phyloP scores from a whole-genome alignment of 352 stramenopile genomes.

The Phytophthora sp. region DNA sequence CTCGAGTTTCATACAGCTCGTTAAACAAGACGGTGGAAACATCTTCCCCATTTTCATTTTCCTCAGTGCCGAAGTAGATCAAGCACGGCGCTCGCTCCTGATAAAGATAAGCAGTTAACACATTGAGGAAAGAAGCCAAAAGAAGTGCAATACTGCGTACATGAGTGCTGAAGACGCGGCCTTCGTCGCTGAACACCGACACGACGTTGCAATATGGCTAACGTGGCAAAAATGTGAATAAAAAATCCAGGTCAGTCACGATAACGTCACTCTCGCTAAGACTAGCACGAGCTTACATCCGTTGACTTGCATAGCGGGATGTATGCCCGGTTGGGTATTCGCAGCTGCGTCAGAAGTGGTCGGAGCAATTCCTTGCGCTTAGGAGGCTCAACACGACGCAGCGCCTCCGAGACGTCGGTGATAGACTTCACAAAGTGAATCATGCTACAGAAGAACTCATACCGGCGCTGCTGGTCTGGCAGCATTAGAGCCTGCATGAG shows the following conservation, averaged over 20 bases:
- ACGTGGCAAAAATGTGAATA: background rate
- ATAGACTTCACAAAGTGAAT: constrained; percentile 85
- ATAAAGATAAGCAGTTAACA: background rate
- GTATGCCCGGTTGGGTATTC: constrained; percentile 66
- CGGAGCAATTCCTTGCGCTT: constrained; percentile 69
- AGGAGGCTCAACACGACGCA: constrained; percentile 66
- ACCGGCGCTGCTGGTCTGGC: constrained; percentile 48
- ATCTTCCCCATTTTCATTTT: constrained; percentile 49
- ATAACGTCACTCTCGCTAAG: too few species aligned
- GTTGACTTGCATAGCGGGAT: constrained; percentile 85
- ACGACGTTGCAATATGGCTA: constrained; percentile 71
- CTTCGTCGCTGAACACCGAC: constrained; percentile 65
- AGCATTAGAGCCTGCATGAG: constrained; percentile 40
- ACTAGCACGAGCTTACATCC: constrained; percentile 65
- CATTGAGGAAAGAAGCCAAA: too few species aligned
- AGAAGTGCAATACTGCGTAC: constrained; percentile 32
- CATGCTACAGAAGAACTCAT: constrained; percentile 85
- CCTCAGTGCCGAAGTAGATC: constrained; percentile 73
- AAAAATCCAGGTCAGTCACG: background rate
- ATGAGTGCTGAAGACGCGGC: constrained; percentile 83
- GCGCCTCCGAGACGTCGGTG: constrained; percentile 77
- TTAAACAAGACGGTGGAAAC: constrained; percentile 74
- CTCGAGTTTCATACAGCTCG: constrained; percentile 57
- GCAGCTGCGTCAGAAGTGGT: constrained; percentile 55
- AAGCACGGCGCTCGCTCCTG: constrained; percentile 81